Evolutionary conservation across 192 early-diverging fungal genomes (phyloP), one percentile per base, ranked within the genome.

Genomic region (Entrophospora sp.): DNA sequence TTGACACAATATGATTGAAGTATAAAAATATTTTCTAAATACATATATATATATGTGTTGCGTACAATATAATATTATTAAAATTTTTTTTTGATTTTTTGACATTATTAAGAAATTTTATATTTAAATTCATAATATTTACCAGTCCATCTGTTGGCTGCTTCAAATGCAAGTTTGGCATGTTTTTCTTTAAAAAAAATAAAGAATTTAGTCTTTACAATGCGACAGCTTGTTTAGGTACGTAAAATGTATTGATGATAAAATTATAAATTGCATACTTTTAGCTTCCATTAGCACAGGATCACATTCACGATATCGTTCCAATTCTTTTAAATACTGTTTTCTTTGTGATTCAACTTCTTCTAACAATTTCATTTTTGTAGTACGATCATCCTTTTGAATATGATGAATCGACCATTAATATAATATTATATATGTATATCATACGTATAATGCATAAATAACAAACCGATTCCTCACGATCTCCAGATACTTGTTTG

Each of bases 91-190:
- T n/a, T n/a, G n/a, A n/a, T n/a, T n/a, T n/a, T n/a, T n/a, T n/a
- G n/a, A n/a, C n/a, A n/a, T n/a, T n/a, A n/a, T n/a, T n/a, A n/a
- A n/a, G n/a, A n/a, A n/a, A n/a, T n/a, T n/a, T n/a, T n/a, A n/a
- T n/a, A n/a, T n/a, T n/a, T n/a, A n/a, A n/a, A n/a, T n/a, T n/a
- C 5, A 42, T n/a, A 13, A 1, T 35, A 4, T 36, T 36, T 77
- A 87, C 85, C 87, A 74, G 91, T 94, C 91, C 91, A 94, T 10
- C 89, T 79, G 70, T 94, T 94, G 8, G 85, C 89, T 3, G 87
- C 87, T 30, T 86, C 86, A 34, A 82, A 82, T 12, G 90, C 88
- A 4, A 73, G 43, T 49, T 71, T 28, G 0, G 81, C 74, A 4
- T 81, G 83, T 53, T 79, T 83, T 43, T 83, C 87, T 88, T 68